phyloP scores from a whole-genome alignment of 1,284 basidiomycete genomes.

The Rhodotorula sp. region DNA sequence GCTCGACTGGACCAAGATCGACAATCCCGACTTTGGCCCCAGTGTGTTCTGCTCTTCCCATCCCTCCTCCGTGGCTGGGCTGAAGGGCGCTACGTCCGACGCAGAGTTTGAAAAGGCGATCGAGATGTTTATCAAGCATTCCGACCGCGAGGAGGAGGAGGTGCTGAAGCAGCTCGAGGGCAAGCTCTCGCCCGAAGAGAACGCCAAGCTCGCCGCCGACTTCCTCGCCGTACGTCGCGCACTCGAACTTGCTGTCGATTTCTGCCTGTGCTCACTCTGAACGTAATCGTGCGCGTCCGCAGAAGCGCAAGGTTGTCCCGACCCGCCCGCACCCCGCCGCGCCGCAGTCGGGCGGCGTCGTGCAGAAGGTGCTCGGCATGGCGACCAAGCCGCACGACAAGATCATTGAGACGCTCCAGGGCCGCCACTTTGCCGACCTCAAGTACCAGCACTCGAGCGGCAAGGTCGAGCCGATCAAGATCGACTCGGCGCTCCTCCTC shows the following conservation, averaged over 20 bases:
- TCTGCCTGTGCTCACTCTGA: too few relatives aligned
- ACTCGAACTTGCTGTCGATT: accelerated
- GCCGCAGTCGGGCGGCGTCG: slow-evolving; percentile 44
- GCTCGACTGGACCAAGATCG: slow-evolving; percentile 36
- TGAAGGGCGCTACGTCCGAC: neutral
- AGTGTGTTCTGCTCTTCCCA: neutral
- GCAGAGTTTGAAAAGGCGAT: slow-evolving; percentile 40
- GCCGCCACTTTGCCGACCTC: slow-evolving; percentile 13
- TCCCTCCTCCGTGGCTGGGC: too few relatives aligned
- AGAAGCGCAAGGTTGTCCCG: slow-evolving; percentile 40
- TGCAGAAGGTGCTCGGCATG: slow-evolving; percentile 41
- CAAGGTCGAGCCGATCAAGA: slow-evolving; percentile 16
- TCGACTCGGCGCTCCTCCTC: neutral
- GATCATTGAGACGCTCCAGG: slow-evolving; percentile 27
- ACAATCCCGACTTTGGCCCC: slow-evolving; percentile 27
- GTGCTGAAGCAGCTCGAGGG: slow-evolving; percentile 23
- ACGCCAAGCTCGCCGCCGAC: slow-evolving; percentile 36
- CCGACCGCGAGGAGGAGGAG: slow-evolving; percentile 42
- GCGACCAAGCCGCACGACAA: slow-evolving; percentile 33
- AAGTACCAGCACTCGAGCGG: slow-evolving; percentile 12
- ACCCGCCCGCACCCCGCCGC: slow-evolving; percentile 45
- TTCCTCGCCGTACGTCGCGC: slow-evolving; percentile 36
- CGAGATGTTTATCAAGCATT: slow-evolving; percentile 43
- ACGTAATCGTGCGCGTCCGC: neutral
- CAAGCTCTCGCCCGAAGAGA: slow-evolving; percentile 39